Evolutionary conservation across 768 basidiomycete genomes (phyloP), one percentile per base, ranked within the genome.

Genomic region (Auriscalpium microsporum): DNA sequence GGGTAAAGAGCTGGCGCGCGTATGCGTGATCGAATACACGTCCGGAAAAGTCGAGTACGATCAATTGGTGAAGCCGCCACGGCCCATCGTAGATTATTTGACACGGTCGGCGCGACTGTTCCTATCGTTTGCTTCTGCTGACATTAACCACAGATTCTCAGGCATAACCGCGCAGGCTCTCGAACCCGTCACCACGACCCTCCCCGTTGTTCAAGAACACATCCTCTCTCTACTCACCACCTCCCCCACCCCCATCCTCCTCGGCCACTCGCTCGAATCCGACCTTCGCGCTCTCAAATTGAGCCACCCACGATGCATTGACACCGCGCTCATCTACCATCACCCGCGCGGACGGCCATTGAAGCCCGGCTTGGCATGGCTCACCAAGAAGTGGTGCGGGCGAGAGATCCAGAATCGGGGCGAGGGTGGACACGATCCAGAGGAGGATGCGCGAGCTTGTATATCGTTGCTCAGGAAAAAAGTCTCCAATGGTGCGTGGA

Each of bases 341-440:
- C 95, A 99, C 70, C 92, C 95, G 0, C 85, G 92, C 17, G 94
- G 95, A 1, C 81, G 91, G 42, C 94, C 95, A 0, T 81, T 92
- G 58, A 98, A 97, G 71, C 92, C 95, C 0, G 92, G 90, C 1
- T 78, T 99, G 8, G 94, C 94, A n/a, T 97, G 93, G 93, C 81
- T 99, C 46, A 90, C 91, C 46, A 89, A 90, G 65, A 92, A 91
- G 66, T 97, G 93, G 92, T 86, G 91, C 54, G 81, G 80, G 10
- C 80, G 87, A 50, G 90, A 94, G 62, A 98, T 99, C 45, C 95
- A 98, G 69, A 81, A 78, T 0, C 73, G 80, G 0, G 91, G 90
- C 0, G 86, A 87, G 50, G 87, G 86, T 2, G 92, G 92, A 3
- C 95, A 98, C 67, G 89, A 96, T 59, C 91, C 94, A 2, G 90